These are phyloP conservation scores for Thymus mandschuricus DNA, from an alignment of 257 asterid species.

Conservation along the genomic window DNA sequence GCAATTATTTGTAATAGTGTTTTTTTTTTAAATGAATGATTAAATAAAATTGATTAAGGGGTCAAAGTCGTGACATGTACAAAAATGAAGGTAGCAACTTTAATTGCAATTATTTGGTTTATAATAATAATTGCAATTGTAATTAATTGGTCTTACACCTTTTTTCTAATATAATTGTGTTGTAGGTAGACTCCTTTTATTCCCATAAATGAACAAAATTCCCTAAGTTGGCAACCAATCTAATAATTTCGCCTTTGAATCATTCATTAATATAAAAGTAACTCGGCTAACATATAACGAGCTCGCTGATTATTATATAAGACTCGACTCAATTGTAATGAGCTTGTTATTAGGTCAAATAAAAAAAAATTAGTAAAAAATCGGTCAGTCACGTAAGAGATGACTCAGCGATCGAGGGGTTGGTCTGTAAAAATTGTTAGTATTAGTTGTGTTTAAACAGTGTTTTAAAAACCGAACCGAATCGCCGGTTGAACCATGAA, in stretches of 20 bases:
- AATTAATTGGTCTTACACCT: background rate
- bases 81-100: background rate
- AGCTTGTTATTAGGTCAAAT: too few species aligned
- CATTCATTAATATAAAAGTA: background rate
- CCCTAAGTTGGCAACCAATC: background rate
- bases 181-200: background rate
- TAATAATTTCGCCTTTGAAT: background rate
- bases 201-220: conserved; percentile 3
- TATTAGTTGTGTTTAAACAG: too few species aligned
- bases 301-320: too few species aligned
- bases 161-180: background rate
- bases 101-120: conserved; percentile 12
- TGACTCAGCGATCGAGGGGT: too few species aligned
- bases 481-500: too few species aligned
- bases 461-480: too few species aligned
- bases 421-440: too few species aligned
- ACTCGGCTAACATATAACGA: too few species aligned
- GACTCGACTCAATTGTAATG: too few species aligned
- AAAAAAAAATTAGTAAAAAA: too few species aligned
- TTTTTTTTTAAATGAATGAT: background rate
- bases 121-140: conserved; percentile 9
- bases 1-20: background rate
- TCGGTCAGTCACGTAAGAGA: too few species aligned
- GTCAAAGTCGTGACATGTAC: background rate
- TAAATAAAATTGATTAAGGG: background rate